These are phyloP conservation scores for Anthostomella pinea DNA, from an alignment of 2,329 filamentous ascomycete genomes.

Conservation along the genomic window DNA sequence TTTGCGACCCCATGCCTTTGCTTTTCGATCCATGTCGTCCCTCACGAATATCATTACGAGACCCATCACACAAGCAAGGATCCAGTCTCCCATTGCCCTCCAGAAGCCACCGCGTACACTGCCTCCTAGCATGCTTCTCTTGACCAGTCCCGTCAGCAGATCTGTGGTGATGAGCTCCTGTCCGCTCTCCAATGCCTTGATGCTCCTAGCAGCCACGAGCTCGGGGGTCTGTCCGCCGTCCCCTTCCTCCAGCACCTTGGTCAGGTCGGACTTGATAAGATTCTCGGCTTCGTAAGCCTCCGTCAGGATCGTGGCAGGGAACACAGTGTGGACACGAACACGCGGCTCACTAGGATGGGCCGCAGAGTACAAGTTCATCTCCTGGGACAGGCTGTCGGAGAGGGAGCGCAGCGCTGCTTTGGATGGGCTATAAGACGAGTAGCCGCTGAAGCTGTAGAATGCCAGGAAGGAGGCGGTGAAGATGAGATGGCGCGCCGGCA, in stretches of 20 bases:
- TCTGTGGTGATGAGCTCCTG: conserved; percentile 29
- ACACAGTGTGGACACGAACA: conserved; percentile 62
- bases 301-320: conserved; percentile 62
- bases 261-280: conserved; percentile 16
- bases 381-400: conserved; percentile 62
- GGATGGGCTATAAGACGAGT: conserved; percentile 61
- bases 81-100: conserved; percentile 14
- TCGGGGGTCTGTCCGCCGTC: conserved; percentile 15
- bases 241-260: conserved; percentile 16
- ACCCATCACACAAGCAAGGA: conserved; percentile 14
- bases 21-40: conserved; percentile 19
- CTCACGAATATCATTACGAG: conserved; percentile 20
- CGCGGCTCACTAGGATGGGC: conserved; percentile 26
- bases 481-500: conserved; percentile 55
- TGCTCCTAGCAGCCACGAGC: conserved; percentile 20
- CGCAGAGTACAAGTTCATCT: conserved; percentile 41
- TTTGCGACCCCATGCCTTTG: conserved; percentile 13
- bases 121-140: conserved; percentile 18
- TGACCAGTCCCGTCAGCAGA: conserved; percentile 12
- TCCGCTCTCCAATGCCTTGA: conserved; percentile 25
- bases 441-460: conserved; percentile 62
- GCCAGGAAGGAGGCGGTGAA: conserved; percentile 64
- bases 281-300: conserved; percentile 43
- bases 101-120: conserved; percentile 16
- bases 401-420: conserved; percentile 67